A percentile compares a stretch with the other conserved stretches of the same genome.
Evolutionary conservation across 371 early-diverging fungal genomes (phyloP).

Genomic region (Globomyces sp.): DNA sequence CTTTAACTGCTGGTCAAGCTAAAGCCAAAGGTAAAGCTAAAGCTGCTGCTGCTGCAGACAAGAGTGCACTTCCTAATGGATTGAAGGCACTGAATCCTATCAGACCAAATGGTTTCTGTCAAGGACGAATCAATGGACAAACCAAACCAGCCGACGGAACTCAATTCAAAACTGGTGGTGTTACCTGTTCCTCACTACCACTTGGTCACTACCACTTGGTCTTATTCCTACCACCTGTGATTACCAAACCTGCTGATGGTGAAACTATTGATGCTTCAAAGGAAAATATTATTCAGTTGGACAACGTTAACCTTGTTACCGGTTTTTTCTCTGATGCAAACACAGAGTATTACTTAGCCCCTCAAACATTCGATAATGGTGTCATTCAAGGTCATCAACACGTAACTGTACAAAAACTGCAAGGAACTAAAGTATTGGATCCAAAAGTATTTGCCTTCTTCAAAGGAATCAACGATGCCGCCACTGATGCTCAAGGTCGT

Average conservation of each 20-base stretch:
- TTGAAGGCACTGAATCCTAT: not conserved
- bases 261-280: not conserved
- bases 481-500: constrained; percentile 20
- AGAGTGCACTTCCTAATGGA: not conserved
- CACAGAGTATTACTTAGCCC: constrained; percentile 18
- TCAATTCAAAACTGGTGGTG: constrained; percentile 17
- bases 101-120: constrained; percentile 4
- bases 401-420: constrained; percentile 20
- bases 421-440: constrained; percentile 5
- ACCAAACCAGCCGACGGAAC: constrained; percentile 4
- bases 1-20: not conserved
- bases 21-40: not conserved
- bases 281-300: constrained; percentile 7
- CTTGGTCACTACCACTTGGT: constrained; percentile 12
- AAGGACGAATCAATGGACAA: not conserved
- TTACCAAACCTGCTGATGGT: constrained; percentile 17
- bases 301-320: constrained; percentile 14
- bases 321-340: constrained; percentile 28
- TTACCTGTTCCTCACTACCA: not conserved
- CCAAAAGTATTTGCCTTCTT: constrained; percentile 24
- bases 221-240: constrained; percentile 28
- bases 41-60: not conserved
- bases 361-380: constrained; percentile 28
- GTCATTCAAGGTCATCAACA: constrained; percentile 30
- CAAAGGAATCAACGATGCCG: constrained; percentile 29